phyloP scores from a whole-genome alignment of 257 asterid species.

The Jaltomata sinuosa region DNA sequence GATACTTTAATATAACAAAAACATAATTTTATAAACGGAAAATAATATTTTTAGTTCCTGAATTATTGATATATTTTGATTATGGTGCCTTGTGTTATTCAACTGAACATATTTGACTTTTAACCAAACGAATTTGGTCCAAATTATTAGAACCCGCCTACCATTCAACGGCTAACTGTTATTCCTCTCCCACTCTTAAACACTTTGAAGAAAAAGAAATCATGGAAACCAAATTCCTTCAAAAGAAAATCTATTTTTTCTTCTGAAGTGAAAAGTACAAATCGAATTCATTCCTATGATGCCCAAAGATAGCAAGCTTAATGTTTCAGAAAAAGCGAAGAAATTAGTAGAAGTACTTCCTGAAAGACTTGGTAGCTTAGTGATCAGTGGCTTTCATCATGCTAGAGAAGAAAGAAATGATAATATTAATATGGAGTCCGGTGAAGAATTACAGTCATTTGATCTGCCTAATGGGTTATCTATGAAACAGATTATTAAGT shows the following conservation, averaged over 20 bases:
- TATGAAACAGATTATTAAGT: neutral
- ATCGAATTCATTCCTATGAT: no score
- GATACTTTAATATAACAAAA: no score
- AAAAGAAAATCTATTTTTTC: no score
- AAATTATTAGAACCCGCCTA: neutral
- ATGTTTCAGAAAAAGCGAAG: neutral
- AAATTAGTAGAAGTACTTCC: neutral
- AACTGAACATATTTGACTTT: no score
- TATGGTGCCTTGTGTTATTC: no score
- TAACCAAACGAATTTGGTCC: no score
- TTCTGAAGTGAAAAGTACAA: neutral
- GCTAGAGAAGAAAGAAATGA: neutral
- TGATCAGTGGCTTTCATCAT: neutral
- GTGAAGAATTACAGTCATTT: conserved; percentile 9
- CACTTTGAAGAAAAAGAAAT: no score
- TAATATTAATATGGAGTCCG: neutral
- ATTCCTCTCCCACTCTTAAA: neutral
- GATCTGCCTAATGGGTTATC: neutral
- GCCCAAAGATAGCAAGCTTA: no score
- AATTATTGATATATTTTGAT: no score
- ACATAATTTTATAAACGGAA: no score
- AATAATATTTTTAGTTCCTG: no score
- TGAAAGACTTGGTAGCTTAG: neutral
- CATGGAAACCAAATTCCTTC: no score
- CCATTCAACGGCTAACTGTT: neutral